Base-by-base conservation (phyloP, 1,284 basidiomycete genomes). In the Mrakiaceae sp. region DNA sequence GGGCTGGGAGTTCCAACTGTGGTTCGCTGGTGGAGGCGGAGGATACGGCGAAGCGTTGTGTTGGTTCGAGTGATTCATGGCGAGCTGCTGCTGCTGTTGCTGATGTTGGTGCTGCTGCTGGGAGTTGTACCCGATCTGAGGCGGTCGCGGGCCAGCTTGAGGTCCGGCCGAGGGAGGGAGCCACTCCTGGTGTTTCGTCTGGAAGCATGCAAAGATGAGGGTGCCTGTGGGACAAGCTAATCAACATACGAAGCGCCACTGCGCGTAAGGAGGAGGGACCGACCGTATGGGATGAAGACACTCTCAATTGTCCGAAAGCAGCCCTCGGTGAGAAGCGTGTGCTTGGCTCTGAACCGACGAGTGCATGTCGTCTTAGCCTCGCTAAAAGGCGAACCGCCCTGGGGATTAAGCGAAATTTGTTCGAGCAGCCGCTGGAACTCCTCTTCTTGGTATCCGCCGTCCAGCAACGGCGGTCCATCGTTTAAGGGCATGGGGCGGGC, bases 231-330 rank as follows among this genome's bases (percentile, higher is more conserved):
- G 27, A 27, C 27, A 27, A 27, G 27, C 27, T 27, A 2, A 27
- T 27, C 27, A 27, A 27, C 27, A 27, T 27, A 27, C 27, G 27
- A 27, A 27, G 27, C 27, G 27, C 27, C 27, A 27, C 27, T 27
- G 27, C 27, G 27, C 27, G 27, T 27, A 27, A 2, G 76, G 53
- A 79, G 75, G 10, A 77, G 74, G 68, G 79, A 79, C 80, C 74
- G 77, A 82, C 91, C 93, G 81, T 95, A 91, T 69, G 91, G 91
- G 75, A 95, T 92, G 77, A 93, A 91, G 67, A 95, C 88, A 74
- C 88, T 90, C 72, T 90, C 88, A 60, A 95, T 85, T 71, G 86
- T 82, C 16, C 78, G 71, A 48, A 74, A 71, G 74, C 83, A 70
- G 58, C 83, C 83, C 66, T 85, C 82, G 51, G 81, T 79, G 67